Evolutionary conservation across 2,329 filamentous ascomycete species (phyloP).

Genomic region (Knufia petricola): DNA sequence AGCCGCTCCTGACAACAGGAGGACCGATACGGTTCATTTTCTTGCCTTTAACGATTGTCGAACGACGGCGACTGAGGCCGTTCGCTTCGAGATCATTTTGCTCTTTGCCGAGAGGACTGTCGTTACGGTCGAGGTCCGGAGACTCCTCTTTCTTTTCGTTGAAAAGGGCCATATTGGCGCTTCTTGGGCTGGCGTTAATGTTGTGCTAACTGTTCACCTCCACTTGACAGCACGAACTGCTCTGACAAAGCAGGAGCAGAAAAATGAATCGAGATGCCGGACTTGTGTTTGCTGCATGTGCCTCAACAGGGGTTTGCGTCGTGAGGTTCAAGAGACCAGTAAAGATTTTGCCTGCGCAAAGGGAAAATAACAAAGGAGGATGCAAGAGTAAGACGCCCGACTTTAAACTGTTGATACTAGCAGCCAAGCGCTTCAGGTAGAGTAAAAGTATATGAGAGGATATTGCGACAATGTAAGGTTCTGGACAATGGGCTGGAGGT

Average conservation of each 20-base stretch:
- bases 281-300: slow-evolving; percentile 17
- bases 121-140: slow-evolving; percentile 10
- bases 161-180: slow-evolving; percentile 15
- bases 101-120: slow-evolving; percentile 10
- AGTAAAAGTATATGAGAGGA: neutral
- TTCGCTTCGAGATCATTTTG: slow-evolving; percentile 12
- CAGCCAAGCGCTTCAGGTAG: neutral
- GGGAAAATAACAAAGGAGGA: neutral
- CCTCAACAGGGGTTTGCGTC: neutral
- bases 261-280: slow-evolving; percentile 17
- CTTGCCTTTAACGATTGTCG: slow-evolving; percentile 17
- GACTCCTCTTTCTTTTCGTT: slow-evolving; percentile 13
- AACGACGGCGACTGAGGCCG: slow-evolving; percentile 14
- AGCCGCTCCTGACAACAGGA: slow-evolving; percentile 16
- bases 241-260: slow-evolving; percentile 23
- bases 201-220: slow-evolving; percentile 17
- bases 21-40: slow-evolving; percentile 23
- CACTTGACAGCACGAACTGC: slow-evolving; percentile 23
- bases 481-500: neutral
- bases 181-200: neutral
- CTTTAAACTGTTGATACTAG: neutral
- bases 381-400: neutral
- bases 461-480: neutral
- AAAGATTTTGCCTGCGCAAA: neutral
- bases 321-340: neutral